A percentile compares a stretch with the other conserved stretches of the same genome.
These are phyloP conservation scores for Fimicolochytrium jonesii DNA, from an alignment of 192 early-diverging fungal genomes.

Conservation along the genomic window DNA sequence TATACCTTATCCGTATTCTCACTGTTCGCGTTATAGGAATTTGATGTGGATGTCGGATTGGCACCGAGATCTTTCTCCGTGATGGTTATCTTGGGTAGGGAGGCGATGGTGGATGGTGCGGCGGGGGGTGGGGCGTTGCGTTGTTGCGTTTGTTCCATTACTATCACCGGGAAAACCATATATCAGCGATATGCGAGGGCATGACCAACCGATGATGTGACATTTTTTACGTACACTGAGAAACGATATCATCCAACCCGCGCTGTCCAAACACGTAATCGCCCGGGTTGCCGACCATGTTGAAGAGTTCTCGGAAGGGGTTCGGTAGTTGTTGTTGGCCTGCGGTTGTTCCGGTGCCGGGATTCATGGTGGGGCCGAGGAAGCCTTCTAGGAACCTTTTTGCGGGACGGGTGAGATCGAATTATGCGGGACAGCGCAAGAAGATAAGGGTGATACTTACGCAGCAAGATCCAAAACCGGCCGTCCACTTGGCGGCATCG, in stretches of 20 bases:
- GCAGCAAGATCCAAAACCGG: constrained; percentile 11
- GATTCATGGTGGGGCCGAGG: neutral
- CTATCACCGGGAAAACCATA: too few relatives aligned
- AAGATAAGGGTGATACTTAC: constrained; percentile 18
- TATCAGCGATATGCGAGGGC: too few relatives aligned
- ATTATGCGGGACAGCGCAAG: neutral
- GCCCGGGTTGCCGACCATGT: constrained; percentile 41
- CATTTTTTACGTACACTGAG: constrained; percentile 53
- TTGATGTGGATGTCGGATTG: neutral
- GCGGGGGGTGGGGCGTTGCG: constrained; percentile 78
- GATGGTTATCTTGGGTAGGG: constrained; percentile 55
- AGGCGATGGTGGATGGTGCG: constrained; percentile 66
- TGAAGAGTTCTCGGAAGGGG: constrained; percentile 23
- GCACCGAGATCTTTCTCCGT: constrained; percentile 49
- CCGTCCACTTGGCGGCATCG: neutral
- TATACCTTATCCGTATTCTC: neutral
- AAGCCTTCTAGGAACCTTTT: constrained; percentile 8
- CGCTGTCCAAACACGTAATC: constrained; percentile 82
- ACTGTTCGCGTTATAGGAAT: neutral
- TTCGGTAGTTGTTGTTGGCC: neutral
- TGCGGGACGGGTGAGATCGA: neutral
- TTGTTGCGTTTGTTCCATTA: constrained; percentile 39
- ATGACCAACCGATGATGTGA: too few relatives aligned
- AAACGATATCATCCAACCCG: constrained; percentile 85
- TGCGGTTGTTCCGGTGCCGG: neutral